Base-by-base conservation (phyloP, 2,329 filamentous ascomycete species). In the Penicillium sp. region DNA sequence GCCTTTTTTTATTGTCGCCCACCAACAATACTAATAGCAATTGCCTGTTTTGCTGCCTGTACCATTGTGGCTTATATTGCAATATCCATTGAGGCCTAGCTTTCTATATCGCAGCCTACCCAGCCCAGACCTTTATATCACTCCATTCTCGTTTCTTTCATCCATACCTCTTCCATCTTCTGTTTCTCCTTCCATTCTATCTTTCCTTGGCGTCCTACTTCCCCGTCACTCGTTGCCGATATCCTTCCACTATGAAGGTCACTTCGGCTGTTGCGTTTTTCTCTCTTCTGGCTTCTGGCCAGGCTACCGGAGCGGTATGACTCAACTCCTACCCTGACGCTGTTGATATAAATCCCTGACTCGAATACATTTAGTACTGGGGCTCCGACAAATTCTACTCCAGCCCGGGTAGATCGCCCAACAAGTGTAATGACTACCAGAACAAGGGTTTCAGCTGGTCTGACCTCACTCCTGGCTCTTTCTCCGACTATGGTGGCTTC, bases 341-440 rank as follows among this genome's bases (percentile, higher is more conserved):
- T 17, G 19, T 43, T 17, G 15, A 29, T 21, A 26, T 29, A 26
- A 22, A 49, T 39, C 45, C 54, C 54, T 49, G 32, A 45, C 24
- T n/a, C 1, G 8, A 6, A 13, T 49, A 6, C 3, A n/a, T 44
- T 6, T 56, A 69, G 62, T 65, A 67, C 60, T 83, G 79, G 76
- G 69, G 71, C 51, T 69, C 74, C 55, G 73, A 75, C 48, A 62
- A 69, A 42, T 68, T 75, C 53, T 94, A 82, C 76, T 75, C 75
- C 43, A 84, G 77, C 68, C 88, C 88, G 12, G 71, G 73, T 52
- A 88, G 87, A 77, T 81, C 78, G 63, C 74, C 88, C 74, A 93
- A 93, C 75, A 71, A 84, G 61, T 96, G 91, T 72, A 81, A 78
- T 51, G 67, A 77, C n/a, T 69, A 82, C 57, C 87, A 94, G 73